A percentile compares a stretch with the other conserved stretches of the same genome.
Evolutionary conservation across 768 basidiomycete genomes (phyloP).

Genomic region (Tubosaeta brunneosetosa): DNA sequence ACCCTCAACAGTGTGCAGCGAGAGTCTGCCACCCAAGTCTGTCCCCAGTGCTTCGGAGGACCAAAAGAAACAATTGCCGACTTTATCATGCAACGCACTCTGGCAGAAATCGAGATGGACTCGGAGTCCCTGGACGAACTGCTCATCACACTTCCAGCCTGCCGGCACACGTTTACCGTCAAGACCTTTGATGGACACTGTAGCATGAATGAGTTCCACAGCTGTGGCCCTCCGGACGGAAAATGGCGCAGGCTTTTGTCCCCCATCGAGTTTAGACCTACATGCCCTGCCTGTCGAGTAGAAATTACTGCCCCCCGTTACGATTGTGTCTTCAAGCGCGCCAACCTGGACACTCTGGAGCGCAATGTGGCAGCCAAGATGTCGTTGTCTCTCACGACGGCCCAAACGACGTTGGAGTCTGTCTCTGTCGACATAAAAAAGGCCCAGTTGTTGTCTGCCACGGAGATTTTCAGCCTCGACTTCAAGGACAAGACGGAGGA

Average conservation of each 20-base stretch:
- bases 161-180: conserved; percentile 64
- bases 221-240: conserved; percentile 26
- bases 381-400: conserved; percentile 38
- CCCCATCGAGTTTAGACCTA: conserved; percentile 41
- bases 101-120: conserved; percentile 45
- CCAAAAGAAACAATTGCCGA: conserved; percentile 48
- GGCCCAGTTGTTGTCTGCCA: not conserved
- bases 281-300: conserved; percentile 59
- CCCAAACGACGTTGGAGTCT: conserved; percentile 26
- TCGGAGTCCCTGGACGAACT: conserved; percentile 41
- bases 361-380: conserved; percentile 53
- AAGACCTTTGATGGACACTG: conserved; percentile 66
- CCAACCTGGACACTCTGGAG: conserved; percentile 61
- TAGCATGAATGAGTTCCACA: conserved; percentile 49
- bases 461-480: conserved; percentile 11
- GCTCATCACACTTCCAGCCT: conserved; percentile 58
- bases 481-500: conserved; percentile 8
- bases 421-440: conserved; percentile 27
- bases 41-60: conserved; percentile 42
- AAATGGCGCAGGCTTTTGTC: conserved; percentile 42
- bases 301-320: conserved; percentile 58
- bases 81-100: conserved; percentile 47
- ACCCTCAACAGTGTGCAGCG: conserved; percentile 54
- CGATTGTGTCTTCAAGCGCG: conserved; percentile 56
- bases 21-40: conserved; percentile 54